Evolutionary conservation across 352 stramenopile genomes (phyloP).

Genomic region (Pythium plurisporium): DNA sequence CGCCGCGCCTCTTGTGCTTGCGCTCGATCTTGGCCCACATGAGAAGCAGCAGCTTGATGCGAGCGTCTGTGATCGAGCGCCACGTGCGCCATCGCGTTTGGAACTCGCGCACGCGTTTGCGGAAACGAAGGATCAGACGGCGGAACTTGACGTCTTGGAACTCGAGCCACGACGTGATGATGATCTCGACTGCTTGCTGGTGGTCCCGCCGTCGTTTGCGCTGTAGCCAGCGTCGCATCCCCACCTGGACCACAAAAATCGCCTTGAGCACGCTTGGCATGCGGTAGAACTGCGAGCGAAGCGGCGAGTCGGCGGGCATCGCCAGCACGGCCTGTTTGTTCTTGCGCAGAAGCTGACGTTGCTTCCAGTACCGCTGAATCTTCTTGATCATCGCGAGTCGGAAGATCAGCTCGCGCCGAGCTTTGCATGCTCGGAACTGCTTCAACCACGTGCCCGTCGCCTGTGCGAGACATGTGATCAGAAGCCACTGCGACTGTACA

Average conservation of each 20-base stretch:
- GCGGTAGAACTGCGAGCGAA: conserved; percentile 42
- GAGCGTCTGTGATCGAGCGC: conserved; percentile 63
- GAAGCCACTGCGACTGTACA: conserved; percentile 53
- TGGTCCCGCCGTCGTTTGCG: conserved; percentile 23
- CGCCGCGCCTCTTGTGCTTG: conserved; percentile 44
- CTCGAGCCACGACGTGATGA: conserved; percentile 72
- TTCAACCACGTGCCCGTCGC: conserved; percentile 34
- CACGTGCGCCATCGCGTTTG: conserved; percentile 71
- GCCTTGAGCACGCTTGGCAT: conserved; percentile 46
- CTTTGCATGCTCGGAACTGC: conserved; percentile 40
- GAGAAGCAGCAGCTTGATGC: conserved; percentile 64
- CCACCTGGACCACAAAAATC: conserved; percentile 35
- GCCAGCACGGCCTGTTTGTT: conserved; percentile 24
- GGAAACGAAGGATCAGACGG: conserved; percentile 70
- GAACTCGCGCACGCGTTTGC: conserved; percentile 68
- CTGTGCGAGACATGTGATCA: conserved; percentile 37
- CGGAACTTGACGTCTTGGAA: conserved; percentile 84
- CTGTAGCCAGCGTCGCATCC: conserved; percentile 39
- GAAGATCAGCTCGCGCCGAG: conserved; percentile 29
- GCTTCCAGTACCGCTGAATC: conserved; percentile 54
- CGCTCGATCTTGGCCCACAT: conserved; percentile 64
- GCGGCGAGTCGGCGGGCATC: conserved; percentile 19
- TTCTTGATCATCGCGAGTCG: conserved; percentile 45
- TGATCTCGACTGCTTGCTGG: conserved; percentile 32
- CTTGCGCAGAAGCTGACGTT: conserved; percentile 22